Percentiles rank a stretch among this genome's conserved stretches.
Evolutionary conservation across 805 yeast genomes (phyloP).

Genomic region (Maudiozyma saulgeensis): DNA sequence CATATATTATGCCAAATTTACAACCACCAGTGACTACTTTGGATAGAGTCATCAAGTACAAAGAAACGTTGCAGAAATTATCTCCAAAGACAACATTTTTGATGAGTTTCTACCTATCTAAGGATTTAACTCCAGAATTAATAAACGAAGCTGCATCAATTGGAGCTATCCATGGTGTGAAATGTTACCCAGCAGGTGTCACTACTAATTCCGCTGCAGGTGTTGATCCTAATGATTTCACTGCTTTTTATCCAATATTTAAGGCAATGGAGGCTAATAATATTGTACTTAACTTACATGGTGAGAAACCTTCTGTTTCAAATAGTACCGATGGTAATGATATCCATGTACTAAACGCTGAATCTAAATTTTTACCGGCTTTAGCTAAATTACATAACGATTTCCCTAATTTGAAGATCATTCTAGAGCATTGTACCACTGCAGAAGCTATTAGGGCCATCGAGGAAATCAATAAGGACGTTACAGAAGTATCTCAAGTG

Average conservation of each 20-base stretch:
- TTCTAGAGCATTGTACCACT: slow-evolving; percentile 92
- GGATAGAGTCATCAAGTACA: slow-evolving; percentile 62
- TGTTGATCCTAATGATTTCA: slow-evolving; percentile 87
- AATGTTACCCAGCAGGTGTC: slow-evolving; percentile 98
- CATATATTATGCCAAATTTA: slow-evolving; percentile 93
- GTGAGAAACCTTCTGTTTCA: slow-evolving; percentile 75
- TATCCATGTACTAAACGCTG: slow-evolving; percentile 89
- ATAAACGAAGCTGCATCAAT: slow-evolving; percentile 65
- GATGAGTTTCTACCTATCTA: slow-evolving; percentile 81
- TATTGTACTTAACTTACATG: slow-evolving; percentile 82
- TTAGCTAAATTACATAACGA: slow-evolving; percentile 63
- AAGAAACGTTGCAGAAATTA: slow-evolving; percentile 47
- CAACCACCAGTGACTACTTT: slow-evolving; percentile 84
- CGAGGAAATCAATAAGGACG: slow-evolving; percentile 45
- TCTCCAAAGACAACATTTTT: slow-evolving; percentile 80
- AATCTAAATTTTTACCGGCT: slow-evolving; percentile 85
- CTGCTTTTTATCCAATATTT: slow-evolving; percentile 80
- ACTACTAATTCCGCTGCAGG: slow-evolving; percentile 94
- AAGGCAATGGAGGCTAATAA: slow-evolving; percentile 74
- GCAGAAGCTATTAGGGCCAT: slow-evolving; percentile 77
- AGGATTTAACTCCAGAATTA: slow-evolving; percentile 75
- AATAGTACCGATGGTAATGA: slow-evolving; percentile 47
- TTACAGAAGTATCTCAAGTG: slow-evolving; percentile 31
- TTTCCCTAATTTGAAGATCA: slow-evolving; percentile 79
- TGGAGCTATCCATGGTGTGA: slow-evolving; percentile 74